Evolutionary conservation across 108 stramenopile species (phyloP), one percentile per base, ranked within the genome.

Genomic region (Cyclotella kingstonii): DNA sequence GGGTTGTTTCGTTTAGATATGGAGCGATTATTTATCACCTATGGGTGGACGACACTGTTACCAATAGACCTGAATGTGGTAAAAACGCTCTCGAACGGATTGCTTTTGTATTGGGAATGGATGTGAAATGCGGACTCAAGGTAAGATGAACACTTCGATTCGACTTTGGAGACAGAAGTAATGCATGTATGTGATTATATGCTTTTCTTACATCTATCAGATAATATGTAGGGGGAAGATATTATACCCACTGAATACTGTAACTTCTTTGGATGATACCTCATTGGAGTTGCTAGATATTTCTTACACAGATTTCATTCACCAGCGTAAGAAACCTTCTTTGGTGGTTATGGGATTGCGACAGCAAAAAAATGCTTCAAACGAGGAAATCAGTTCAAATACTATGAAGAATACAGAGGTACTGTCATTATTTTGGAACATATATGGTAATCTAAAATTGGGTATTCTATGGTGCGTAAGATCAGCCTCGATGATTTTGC

Each of bases 191-290:
- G 21, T 25, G 18, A 50, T 26, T 38, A 22, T 14, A 21, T 23
- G 0, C 15, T 49, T 5, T n/a, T 21, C 46, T 23, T 21, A 47
- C 42, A 23, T 28, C 38, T 36, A 55, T 42, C 22, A 72, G 62
- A 49, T 73, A 41, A 73, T 73, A 22, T 50, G 60, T 53, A 73
- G 66, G 44, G 73, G 73, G 5, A 73, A 73, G 36, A 30, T 66
- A 5, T 60, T 73, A 0, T 66, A 73, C 8, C 63, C 73, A 0
- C 15, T 14, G 41, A 54, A 39, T 18, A 29, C 12, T 12, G 15
- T 33, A 48, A 9, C 28, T 0, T 57, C 35, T 0, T 4, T 42
- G 2, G 14, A 47, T 35, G 62, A 72, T 19, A 0, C 49, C 5
- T 66, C 73, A 2, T 57, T 60, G 21, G 52, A 73, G 48, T 18